phyloP scores from a whole-genome alignment of 805 yeast genomes.

The Ogataea corticis region DNA sequence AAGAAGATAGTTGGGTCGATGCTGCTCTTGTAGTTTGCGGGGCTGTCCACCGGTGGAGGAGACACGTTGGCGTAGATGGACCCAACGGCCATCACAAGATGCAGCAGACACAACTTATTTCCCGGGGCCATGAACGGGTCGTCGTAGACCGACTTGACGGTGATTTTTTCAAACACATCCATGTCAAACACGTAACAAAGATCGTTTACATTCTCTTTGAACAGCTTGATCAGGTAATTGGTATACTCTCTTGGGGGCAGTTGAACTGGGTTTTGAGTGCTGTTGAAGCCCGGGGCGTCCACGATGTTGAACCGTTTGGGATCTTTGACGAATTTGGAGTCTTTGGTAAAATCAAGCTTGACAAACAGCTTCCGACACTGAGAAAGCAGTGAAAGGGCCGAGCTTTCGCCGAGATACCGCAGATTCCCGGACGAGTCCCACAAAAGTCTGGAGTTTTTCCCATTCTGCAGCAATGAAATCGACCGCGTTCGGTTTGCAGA shows the following conservation, averaged over 20 bases:
- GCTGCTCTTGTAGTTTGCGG: conserved; percentile 8
- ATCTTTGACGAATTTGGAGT: conserved; percentile 39
- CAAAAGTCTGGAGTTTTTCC: conserved; percentile 32
- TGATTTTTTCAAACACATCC: conserved; percentile 30
- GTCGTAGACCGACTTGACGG: conserved; percentile 35
- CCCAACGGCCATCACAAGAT: conserved; percentile 43
- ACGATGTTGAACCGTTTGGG: conserved; percentile 38
- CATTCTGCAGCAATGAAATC: conserved; percentile 18
- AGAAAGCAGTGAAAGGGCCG: conserved; percentile 41
- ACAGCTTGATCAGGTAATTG: conserved; percentile 34
- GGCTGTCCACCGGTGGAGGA: conserved; percentile 8
- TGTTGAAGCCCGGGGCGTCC: conserved; percentile 36
- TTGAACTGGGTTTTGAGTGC: conserved; percentile 23
- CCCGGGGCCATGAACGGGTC: conserved; percentile 31
- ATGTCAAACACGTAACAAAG: conserved; percentile 41
- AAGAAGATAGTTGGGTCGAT: conserved; percentile 36
- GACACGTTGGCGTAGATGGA: conserved; percentile 35
- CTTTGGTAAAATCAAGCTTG: conserved; percentile 18
- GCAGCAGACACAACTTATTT: conserved; percentile 36
- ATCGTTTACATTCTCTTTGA: conserved; percentile 41
- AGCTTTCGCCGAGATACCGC: conserved; percentile 44
- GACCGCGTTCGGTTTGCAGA: neutral
- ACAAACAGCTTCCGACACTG: conserved; percentile 42
- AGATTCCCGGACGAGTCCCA: conserved; percentile 38
- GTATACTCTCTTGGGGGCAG: conserved; percentile 35